Base-by-base conservation (phyloP, 1,139 yeast genomes). In the Cylindricascospora bacillispora region DNA sequence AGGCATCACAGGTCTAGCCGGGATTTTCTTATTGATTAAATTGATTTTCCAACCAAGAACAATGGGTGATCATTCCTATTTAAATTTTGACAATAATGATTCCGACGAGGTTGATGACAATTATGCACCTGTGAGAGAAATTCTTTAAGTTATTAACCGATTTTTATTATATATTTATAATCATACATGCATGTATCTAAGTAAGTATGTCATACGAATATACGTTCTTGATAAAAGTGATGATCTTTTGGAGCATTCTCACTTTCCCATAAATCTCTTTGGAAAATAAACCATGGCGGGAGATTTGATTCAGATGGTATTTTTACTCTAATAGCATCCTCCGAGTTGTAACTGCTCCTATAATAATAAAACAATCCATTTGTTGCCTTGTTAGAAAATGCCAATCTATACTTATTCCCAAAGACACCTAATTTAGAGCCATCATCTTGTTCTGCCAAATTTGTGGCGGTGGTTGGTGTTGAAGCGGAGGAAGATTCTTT, bases 241-340 rank as follows among this genome's bases (percentile, higher is more conserved):
- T 52, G 52, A 12, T 46, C 49, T 28, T 49, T 49, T 4, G 47
- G 47, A 2, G 43, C 45, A 31, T 52, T 43, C 15, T 62, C 68
- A 22, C 50, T 56, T 41, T 74, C 78, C 92, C 92, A 80, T 37
- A 61, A 50, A 38, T 71, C 67, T 35, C 85, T 52, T 31, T 76
- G 77, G 27, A 60, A 56, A 13, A 61, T 59, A 43, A 79, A 79
- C 94, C 94, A 82, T 2, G 54, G 61, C 0, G 93, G 93, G 20
- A 82, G 59, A 29, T 66, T 62, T 17, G 60, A 56, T 34, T 73
- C 81, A 3, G 66, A 59, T 0, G 93, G 93, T 5, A 81, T 59
- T 33, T 60, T 60, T 30, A 78, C 56, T 13, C 48, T 45, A 12
- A 64, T 47, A 3, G 43, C 30, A 22, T 45, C 43, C 17, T 36